Evolutionary conservation across 352 stramenopile genomes (phyloP), one percentile per base, ranked within the genome.

Genomic region (Pythium rhizo-oryzae): DNA sequence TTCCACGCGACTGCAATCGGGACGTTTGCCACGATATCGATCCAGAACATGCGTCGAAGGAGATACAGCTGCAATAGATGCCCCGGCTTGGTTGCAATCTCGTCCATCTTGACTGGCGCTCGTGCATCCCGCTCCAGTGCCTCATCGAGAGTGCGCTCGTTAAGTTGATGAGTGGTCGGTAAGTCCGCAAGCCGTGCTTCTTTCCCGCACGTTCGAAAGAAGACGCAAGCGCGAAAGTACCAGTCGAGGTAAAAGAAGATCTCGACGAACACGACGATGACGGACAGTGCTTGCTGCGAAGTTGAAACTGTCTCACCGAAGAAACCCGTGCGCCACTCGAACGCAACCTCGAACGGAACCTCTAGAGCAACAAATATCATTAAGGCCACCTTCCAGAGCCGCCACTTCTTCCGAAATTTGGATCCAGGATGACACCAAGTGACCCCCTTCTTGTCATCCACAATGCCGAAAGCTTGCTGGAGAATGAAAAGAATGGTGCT

Each of bases 161-260:
- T n/a, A n/a, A n/a, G n/a, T n/a, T n/a, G n/a, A n/a, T n/a, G n/a
- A n/a, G n/a, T n/a, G n/a, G n/a, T n/a, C n/a, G n/a, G n/a, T n/a
- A n/a, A n/a, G n/a, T n/a, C n/a, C n/a, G n/a, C n/a, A n/a, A n/a
- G n/a, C n/a, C n/a, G n/a, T n/a, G n/a, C n/a, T n/a, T n/a, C n/a
- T n/a, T n/a, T n/a, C n/a, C n/a, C n/a, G n/a, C n/a, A n/a, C 9
- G 49, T 8, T 9, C 79, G 72, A 19, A 76, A 72, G 46, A 92
- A 92, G 28, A 70, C 80, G 4, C 70, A 63, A 0, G 65, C 71
- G 0, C 81, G 77, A 9, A 90, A 75, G 33, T 74, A 77, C n/a
- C 85, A 65, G 37, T 92, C 82, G 1, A 67, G 44, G 30, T 87
- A 84, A 63, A 91, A 92, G 62, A 92, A 91, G 3, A 83, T 25